Evolutionary conservation across 495 filamentous ascomycete species (phyloP).

Genomic region (Xylaria grammica): DNA sequence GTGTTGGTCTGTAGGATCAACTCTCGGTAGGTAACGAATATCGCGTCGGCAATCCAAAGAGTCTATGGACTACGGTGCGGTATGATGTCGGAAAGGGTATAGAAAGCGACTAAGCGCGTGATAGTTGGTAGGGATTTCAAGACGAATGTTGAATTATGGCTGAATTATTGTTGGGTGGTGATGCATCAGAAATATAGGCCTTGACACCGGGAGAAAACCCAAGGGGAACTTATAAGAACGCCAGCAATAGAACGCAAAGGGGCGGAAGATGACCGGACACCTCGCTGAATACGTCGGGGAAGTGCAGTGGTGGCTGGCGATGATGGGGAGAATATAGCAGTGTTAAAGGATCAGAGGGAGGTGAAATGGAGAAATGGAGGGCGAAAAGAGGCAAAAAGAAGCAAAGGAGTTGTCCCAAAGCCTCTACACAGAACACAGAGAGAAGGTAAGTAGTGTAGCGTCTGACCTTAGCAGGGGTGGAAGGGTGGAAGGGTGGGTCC

Average conservation of each 20-base stretch:
- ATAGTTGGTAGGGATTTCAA: slow-evolving; percentile 40
- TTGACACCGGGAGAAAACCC: not conserved
- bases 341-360: slow-evolving; percentile 1
- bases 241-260: slow-evolving; percentile 2
- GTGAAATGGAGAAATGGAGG: slow-evolving; percentile 20
- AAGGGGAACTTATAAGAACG: not conserved
- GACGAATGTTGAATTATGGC: slow-evolving; percentile 6
- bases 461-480: slow-evolving; percentile 15
- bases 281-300: not conserved
- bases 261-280: not conserved
- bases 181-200: slow-evolving; percentile 16
- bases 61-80: not conserved
- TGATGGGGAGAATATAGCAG: slow-evolving; percentile 27
- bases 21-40: slow-evolving; percentile 12
- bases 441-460: not conserved
- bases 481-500: too few relatives aligned
- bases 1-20: not conserved
- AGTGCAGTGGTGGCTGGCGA: not conserved
- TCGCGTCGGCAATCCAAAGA: not conserved
- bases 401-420: slow-evolving; percentile 23
- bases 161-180: slow-evolving; percentile 18
- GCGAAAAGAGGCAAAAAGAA: slow-evolving; percentile 23
- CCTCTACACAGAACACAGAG: not conserved
- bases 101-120: not conserved
- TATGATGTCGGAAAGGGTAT: not conserved